Evolutionary conservation across 1,284 basidiomycete species (phyloP).

Genomic region (Phenoliferia sp.): DNA sequence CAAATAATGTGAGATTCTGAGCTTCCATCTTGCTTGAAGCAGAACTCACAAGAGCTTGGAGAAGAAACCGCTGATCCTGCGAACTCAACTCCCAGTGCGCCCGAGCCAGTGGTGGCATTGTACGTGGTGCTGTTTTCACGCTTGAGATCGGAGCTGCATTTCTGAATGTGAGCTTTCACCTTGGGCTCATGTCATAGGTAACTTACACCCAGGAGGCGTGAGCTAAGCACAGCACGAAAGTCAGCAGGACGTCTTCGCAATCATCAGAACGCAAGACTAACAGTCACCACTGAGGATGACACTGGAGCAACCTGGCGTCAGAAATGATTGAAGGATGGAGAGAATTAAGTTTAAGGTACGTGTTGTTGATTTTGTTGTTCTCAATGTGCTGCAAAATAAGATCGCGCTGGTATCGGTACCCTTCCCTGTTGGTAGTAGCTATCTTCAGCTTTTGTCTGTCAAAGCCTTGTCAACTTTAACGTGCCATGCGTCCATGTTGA

Average conservation of each 20-base stretch:
- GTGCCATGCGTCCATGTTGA: constrained; percentile 56
- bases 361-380: constrained; percentile 54
- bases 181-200: no score
- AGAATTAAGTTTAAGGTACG: background rate
- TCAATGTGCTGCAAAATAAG: constrained; percentile 57
- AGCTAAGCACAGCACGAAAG: no score
- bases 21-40: no score
- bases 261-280: no score
- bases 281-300: constrained; percentile 61
- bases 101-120: constrained; percentile 53
- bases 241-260: no score
- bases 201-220: constrained; percentile 63
- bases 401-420: constrained; percentile 55
- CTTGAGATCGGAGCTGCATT: constrained; percentile 1
- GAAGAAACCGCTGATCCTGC: constrained; percentile 62
- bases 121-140: constrained; percentile 47
- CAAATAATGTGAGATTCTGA: no score
- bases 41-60: constrained; percentile 40
- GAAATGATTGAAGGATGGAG: background rate
- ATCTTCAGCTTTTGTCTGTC: no score
- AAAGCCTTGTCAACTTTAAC: no score
- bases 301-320: constrained; percentile 34
- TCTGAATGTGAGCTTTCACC: no score
- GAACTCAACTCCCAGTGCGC: constrained; percentile 61
- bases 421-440: no score